These are phyloP conservation scores for Nitzschia palea DNA, from an alignment of 108 stramenopile species.

Conservation along the genomic window DNA sequence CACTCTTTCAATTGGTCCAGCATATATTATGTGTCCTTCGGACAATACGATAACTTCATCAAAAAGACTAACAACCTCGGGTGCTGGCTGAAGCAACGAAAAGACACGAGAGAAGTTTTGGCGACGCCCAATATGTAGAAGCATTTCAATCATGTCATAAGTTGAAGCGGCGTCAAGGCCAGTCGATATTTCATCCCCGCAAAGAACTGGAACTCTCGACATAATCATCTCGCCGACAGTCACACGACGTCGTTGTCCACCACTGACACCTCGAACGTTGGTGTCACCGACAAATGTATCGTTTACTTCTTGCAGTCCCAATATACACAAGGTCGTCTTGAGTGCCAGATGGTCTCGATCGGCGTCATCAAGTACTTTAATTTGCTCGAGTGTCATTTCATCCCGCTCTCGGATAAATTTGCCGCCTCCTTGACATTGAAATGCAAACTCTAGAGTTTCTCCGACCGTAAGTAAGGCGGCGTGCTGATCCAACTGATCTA, in stretches of 20 bases:
- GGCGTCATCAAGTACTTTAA: background rate
- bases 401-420: slow-evolving; percentile 10
- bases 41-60: slow-evolving; percentile 78
- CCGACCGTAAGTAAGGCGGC: slow-evolving; percentile 63
- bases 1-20: slow-evolving; percentile 74
- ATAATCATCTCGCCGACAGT: slow-evolving; percentile 87
- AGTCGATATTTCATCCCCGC: slow-evolving; percentile 83
- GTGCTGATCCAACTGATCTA: slow-evolving; percentile 67
- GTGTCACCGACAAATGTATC: slow-evolving; percentile 82
- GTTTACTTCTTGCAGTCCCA: slow-evolving; percentile 51
- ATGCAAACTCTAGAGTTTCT: slow-evolving; percentile 71
- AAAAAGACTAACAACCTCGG: slow-evolving; percentile 87
- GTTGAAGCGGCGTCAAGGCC: slow-evolving; percentile 79
- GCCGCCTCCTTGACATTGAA: slow-evolving; percentile 48
- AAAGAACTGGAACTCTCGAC: slow-evolving; percentile 58
- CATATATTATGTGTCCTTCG: slow-evolving; percentile 76
- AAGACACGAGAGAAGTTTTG: slow-evolving; percentile 67
- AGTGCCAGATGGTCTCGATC: slow-evolving; percentile 4
- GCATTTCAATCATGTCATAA: slow-evolving; percentile 45
- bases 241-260: slow-evolving; percentile 65
- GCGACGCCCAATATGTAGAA: slow-evolving; percentile 29
- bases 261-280: slow-evolving; percentile 66
- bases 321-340: slow-evolving; percentile 3
- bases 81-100: slow-evolving; percentile 84
- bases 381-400: background rate